Evolutionary conservation across 352 stramenopile species (phyloP).

Genomic region (Phytophthora gonapodyides): DNA sequence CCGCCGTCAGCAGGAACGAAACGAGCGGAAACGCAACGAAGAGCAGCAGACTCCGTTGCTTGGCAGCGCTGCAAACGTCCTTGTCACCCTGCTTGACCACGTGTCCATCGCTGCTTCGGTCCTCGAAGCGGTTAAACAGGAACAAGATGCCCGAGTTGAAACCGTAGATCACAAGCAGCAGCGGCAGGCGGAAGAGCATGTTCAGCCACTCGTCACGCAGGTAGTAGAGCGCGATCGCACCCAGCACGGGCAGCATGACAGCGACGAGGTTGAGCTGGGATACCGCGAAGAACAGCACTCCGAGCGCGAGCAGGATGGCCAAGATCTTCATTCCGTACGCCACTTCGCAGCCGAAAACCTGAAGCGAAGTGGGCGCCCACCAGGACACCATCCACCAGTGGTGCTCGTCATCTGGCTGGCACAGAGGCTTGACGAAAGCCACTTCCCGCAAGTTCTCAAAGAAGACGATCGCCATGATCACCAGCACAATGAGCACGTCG

Average conservation of each 20-base stretch:
- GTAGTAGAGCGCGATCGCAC: slow-evolving; percentile 59
- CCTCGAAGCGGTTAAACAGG: slow-evolving; percentile 50
- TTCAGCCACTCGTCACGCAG: slow-evolving; percentile 80
- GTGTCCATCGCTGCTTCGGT: slow-evolving; percentile 21
- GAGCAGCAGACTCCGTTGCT: slow-evolving; percentile 45
- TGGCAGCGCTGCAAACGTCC: slow-evolving; percentile 32
- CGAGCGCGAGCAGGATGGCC: slow-evolving; percentile 45
- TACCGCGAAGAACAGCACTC: slow-evolving; percentile 57
- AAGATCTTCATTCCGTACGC: slow-evolving; percentile 74
- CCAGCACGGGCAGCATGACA: slow-evolving; percentile 52
- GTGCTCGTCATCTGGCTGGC: slow-evolving; percentile 46
- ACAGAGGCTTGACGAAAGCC: slow-evolving; percentile 65
- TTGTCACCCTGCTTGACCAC: slow-evolving; percentile 24
- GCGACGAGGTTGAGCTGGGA: slow-evolving; percentile 70
- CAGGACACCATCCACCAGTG: slow-evolving; percentile 62
- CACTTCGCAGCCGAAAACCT: slow-evolving; percentile 70
- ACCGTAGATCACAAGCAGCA: slow-evolving; percentile 69
- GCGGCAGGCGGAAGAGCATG: slow-evolving; percentile 74
- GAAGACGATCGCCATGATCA: slow-evolving; percentile 80
- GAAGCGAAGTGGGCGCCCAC: slow-evolving; percentile 59
- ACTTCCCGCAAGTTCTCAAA: slow-evolving; percentile 71
- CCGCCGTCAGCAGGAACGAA: slow-evolving; percentile 61
- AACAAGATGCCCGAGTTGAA: slow-evolving; percentile 72
- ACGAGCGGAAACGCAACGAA: slow-evolving; percentile 67
- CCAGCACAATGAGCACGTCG: slow-evolving; percentile 70